These are phyloP conservation scores for Phaffomyces opuntiae DNA, from an alignment of 805 yeast species.

Conservation along the genomic window DNA sequence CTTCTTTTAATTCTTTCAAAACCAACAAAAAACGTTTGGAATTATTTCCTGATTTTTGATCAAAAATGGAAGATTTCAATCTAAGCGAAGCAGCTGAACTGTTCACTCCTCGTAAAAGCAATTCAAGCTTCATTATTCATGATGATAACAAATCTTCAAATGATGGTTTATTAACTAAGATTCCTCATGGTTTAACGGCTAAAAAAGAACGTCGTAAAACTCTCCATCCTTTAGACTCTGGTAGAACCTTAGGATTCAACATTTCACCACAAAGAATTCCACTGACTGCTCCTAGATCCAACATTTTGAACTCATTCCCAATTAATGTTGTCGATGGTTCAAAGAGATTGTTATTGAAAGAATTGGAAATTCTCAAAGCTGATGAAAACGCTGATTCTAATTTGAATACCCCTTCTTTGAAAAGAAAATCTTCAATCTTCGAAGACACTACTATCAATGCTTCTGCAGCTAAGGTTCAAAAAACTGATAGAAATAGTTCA, in stretches of 20 bases:
- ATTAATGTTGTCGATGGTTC: conserved; percentile 10
- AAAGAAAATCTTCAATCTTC: conserved; percentile 8
- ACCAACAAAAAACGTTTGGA: too few species aligned
- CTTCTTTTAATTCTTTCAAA: not conserved
- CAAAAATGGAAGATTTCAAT: conserved; percentile 1
- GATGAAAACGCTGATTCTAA: not conserved
- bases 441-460: not conserved
- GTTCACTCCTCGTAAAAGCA: conserved; percentile 19
- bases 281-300: conserved; percentile 26
- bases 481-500: not conserved
- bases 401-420: conserved; percentile 1
- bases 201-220: conserved; percentile 25
- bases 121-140: conserved; percentile 13
- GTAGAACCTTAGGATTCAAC: not conserved
- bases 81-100: conserved; percentile 12
- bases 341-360: conserved; percentile 17
- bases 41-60: too few species aligned
- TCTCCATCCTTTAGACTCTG: conserved; percentile 9
- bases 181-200: conserved; percentile 40
- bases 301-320: conserved; percentile 20
- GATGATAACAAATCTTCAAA: conserved; percentile 6
- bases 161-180: conserved; percentile 21
- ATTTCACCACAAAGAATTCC: conserved; percentile 22
- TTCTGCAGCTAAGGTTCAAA: conserved; percentile 2
- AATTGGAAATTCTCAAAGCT: not conserved